Base-by-base conservation (phyloP, 2,329 filamentous ascomycete species). In the Phyllosticta ampelicida region DNA sequence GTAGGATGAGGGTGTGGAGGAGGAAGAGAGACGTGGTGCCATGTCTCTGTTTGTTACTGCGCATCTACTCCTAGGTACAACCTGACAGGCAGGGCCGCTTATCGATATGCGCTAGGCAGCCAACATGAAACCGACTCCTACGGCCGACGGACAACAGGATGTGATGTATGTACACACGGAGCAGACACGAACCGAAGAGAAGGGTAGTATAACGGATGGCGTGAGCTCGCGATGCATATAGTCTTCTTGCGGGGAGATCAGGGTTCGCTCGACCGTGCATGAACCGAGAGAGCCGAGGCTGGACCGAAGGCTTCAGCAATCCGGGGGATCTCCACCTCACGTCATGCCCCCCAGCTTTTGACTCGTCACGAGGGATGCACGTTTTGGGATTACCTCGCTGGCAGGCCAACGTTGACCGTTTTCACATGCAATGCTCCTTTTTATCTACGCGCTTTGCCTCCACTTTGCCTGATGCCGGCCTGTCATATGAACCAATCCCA, bases 401-500 rank as follows among this genome's bases (percentile, higher is more conserved):
- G 23, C 21, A 26, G 20, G 50, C 56, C 36, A 51, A 52, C 18
- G 26, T 48, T 59, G 51, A 54, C 44, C 51, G 20, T 48, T 3
- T 59, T 59, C 56, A 59, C 56, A 59, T 59, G 56, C 56, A 59
- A 54, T 29, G n/a, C 50, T 13, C 23, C 49, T 23, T 44, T 3
- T 49, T 23, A 20, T 44, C 18, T 20, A 19, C 19, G 18, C 51
- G 13, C 48, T 18, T n/a, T n/a, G n/a, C n/a, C 5, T 50, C 5
- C 50, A 4, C 54, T n/a, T 5, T 23, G 28, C 18, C 9, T 13
- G 28, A 28, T 50, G 48, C 20, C n/a, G n/a, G n/a, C n/a, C 13
- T 19, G 44, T 68, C 62, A 79, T 63, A 79, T 73, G 57, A 78
- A 70, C 61, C 78, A 59, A 65, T 79, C 77, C 77, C 76, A 78